Evolutionary conservation across 2,329 filamentous ascomycete genomes (phyloP), one percentile per base, ranked within the genome.

Genomic region (Karstenula rhodostoma): DNA sequence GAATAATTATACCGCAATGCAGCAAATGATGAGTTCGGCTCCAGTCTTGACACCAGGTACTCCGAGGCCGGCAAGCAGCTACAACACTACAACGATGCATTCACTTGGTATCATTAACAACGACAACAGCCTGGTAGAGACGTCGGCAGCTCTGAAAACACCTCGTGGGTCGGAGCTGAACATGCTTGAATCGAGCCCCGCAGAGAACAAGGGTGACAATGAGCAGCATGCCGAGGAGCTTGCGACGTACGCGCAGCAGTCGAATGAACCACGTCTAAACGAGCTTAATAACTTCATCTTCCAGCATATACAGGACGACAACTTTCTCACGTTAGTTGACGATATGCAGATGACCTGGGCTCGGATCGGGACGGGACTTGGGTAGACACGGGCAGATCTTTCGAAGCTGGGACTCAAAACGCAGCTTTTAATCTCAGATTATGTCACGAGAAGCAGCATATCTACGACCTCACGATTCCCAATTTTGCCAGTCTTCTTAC

Each of bases 261-360:
- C 75, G 25, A 72, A 75, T 17, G 79, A 83, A 22, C 70, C 74
- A 35, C 78, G 84, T 8, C 72, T 77, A 49, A 69, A 71, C 10
- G 73, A 79, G 12, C 67, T 87, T 19, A 82, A 85, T 55, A 73
- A 82, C 25, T 85, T 84, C 63, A 81, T 87, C 56, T 77, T 82
- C 40, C 77, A 79, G n/a, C 79, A 80, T 58, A 75, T 87, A 3
- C 77, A 83, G 29, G 80, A 84, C 61, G 75, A 81, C 3, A 75
- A 80, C 22, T 87, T 87, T 60, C 57, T 83, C 6, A 80, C 77
- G 19, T 70, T 87, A n/a, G 82, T 83, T 53, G 76, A 83, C 60
- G 83, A 86, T 68, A 77, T 84, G 48, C 80, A 81, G 53, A 74
- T 74, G 13, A 79, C 81, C 62, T 86, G 84, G 84, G 76, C 66